A percentile compares a stretch with the other conserved stretches of the same genome.
These are phyloP conservation scores for Sphagnum magellanicum DNA, from an alignment of 228 moss, liverwort and hornwort species.

Conservation along the genomic window DNA sequence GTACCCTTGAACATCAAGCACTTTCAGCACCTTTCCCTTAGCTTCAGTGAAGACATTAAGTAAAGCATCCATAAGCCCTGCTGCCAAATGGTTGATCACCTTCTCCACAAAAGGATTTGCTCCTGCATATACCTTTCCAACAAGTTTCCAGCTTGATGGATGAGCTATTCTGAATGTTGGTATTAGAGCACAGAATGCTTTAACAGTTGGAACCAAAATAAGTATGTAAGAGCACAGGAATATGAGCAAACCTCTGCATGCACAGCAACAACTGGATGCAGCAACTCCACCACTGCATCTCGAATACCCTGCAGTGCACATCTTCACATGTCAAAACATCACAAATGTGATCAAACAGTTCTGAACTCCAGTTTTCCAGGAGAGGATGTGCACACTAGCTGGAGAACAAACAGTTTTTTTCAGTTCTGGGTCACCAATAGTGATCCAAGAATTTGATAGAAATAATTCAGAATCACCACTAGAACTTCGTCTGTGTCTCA, in stretches of 20 bases:
- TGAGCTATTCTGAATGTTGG: not conserved
- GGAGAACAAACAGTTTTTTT: no score
- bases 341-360: not conserved
- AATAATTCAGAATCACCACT: no score
- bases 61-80: constrained; percentile 73
- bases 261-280: constrained; percentile 84
- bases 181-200: not conserved
- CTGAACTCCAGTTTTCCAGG: not conserved
- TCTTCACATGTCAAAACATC: not conserved
- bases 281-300: constrained; percentile 85
- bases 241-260: constrained; percentile 77
- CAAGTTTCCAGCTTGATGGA: no score
- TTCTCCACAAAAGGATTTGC: constrained; percentile 78
- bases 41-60: constrained; percentile 82
- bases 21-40: constrained; percentile 67
- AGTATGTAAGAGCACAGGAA: not conserved
- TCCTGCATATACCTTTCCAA: constrained; percentile 68
- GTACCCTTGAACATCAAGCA: constrained; percentile 84
- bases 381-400: no score
- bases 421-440: no score
- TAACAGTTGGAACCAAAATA: no score
- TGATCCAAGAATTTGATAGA: no score
- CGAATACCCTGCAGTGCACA: constrained; percentile 60
- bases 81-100: constrained; percentile 73
- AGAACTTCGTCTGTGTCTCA: no score